Percentiles rank a stretch among this genome's conserved stretches.
Evolutionary conservation across 2,329 filamentous ascomycete genomes (phyloP).

Genomic region (Dendrostoma leiphaemia): DNA sequence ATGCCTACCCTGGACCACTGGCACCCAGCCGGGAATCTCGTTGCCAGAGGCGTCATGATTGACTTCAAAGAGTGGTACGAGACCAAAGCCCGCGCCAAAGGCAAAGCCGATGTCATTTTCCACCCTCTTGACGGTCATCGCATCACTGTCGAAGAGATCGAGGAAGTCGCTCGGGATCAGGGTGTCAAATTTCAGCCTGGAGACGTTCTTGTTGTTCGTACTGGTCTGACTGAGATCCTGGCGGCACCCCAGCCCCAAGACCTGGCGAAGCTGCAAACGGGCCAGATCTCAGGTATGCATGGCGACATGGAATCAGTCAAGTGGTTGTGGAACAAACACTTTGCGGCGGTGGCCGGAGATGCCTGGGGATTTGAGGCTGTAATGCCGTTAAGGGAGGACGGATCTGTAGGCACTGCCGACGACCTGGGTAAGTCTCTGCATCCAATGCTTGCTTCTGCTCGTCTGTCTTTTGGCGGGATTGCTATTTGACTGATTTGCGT

Average conservation of each 20-base stretch:
- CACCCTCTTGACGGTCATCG: conserved; percentile 10
- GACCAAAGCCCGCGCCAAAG: background rate
- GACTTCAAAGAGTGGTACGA: conserved; percentile 32
- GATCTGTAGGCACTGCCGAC: conserved; percentile 27
- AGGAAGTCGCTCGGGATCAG: conserved; percentile 32
- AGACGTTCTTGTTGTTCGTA: conserved; percentile 39
- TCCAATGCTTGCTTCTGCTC: too few relatives aligned
- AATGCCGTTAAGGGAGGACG: conserved; percentile 48
- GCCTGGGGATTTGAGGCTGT: conserved; percentile 62
- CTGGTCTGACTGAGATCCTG: conserved; percentile 31
- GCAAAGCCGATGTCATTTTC: conserved; percentile 3
- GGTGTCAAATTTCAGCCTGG: conserved; percentile 31
- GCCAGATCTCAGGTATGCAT: conserved; percentile 38
- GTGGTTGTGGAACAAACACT: conserved; percentile 70
- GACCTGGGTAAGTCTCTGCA: conserved; percentile 38
- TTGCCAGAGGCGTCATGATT: conserved; percentile 46
- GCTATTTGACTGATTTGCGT: too few relatives aligned
- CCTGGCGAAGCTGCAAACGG: conserved; percentile 30
- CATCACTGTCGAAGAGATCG: conserved; percentile 25
- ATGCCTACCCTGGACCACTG: conserved; percentile 37
- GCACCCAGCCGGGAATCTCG: conserved; percentile 32
- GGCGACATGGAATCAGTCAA: conserved; percentile 51
- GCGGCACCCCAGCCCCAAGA: conserved; percentile 40
- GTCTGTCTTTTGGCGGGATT: too few relatives aligned
- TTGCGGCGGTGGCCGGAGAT: conserved; percentile 65